Base-by-base conservation (phyloP, 2,329 filamentous ascomycete genomes). In the Alternaria metachromatica region DNA sequence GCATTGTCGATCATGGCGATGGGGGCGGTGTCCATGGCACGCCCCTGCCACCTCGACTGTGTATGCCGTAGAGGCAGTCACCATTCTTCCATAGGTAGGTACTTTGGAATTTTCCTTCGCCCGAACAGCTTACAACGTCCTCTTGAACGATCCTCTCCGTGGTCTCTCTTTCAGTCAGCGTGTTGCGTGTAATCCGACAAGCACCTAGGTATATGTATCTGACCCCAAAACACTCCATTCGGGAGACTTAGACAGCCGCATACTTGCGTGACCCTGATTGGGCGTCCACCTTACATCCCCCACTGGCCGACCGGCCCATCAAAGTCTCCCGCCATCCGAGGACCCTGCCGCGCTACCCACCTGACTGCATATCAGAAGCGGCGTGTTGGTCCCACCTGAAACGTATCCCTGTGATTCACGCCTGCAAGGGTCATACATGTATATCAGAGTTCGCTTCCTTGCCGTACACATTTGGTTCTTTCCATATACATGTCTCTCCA, bases 321-420 rank as follows among this genome's bases (percentile, higher is more conserved):
- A 60, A 43, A 58, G 60, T 46, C 44, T 65, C 43, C 55, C 64
- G 58, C 64, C 64, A 58, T 53, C 55, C 55, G 64, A 66, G 55
- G 59, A 57, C 54, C 67, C 62, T 71, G 65, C 55, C 51, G 63
- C 65, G 66, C 66, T 58, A 54, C 58, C 70, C 68, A 71, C 70
- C 66, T 59, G 58, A 60, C 33, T 71, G 67, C 72, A 68, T 68
- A 54, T 60, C 54, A 53, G 58, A 67, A 55, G 60, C 28, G 60
- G 56, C 59, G 60, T 63, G 50, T 65, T 60, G 58, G 63, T 72
- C 64, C 71, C 72, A 70, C 59, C 20, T 43, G 50, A 45, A 58
- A 51, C 63, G 67, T 64, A 28, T 51, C 58, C 58, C 48, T 49
- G 60, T 60, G 53, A 66, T 58, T 54, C 57, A 53, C 49, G 44